Base-by-base conservation (phyloP, 2,329 filamentous ascomycete genomes). In the Aureobasidium sp. region DNA sequence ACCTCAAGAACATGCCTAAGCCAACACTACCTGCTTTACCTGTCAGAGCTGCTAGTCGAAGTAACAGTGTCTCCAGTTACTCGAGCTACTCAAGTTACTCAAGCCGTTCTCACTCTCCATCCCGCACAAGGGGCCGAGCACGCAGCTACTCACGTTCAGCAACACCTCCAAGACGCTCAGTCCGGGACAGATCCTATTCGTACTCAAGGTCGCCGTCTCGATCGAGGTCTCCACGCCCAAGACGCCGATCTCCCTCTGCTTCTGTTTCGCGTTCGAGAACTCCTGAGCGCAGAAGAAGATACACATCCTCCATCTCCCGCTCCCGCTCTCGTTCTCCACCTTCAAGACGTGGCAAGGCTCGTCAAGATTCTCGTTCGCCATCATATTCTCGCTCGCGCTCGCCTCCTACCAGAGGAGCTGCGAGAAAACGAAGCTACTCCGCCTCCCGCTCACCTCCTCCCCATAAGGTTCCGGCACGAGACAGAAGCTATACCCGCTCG, bases 1-100 rank as follows among this genome's bases (percentile, higher is more conserved):
- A 88, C 71, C 81, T 99, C 61, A 89, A 92, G 73, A 96, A 91
- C 70, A 85, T 95, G 75, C 92, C 92, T 13, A 94, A 95, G 72
- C 91, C 92, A 3, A 82, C 88, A 1, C 78, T 89, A 29, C 89
- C 89, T 6, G 85, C 90, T 1, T 78, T 89, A 1, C 80, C 84
- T 27, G 69, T 69, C 9, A 66, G 66, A 37, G 69, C 68, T 41
- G 78, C 79, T 37, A 74, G 76, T 34, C 80, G 85, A 53, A 87
- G 86, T 0, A 85, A 87, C 64, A 86, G 79, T 65, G 84, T 86
- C 10, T 91, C 87, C 9, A 91, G 88, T 74, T 93, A 91, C 71
- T 91, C 87, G 0, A 91, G 88, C 75, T 93, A 91, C 71, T 91
- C 87, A 0, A 91, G 88, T 25, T 89, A 90, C 48, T 73, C 71